These are phyloP conservation scores for Podaxis sp. DNA, from an alignment of 768 basidiomycete species.

Conservation along the genomic window DNA sequence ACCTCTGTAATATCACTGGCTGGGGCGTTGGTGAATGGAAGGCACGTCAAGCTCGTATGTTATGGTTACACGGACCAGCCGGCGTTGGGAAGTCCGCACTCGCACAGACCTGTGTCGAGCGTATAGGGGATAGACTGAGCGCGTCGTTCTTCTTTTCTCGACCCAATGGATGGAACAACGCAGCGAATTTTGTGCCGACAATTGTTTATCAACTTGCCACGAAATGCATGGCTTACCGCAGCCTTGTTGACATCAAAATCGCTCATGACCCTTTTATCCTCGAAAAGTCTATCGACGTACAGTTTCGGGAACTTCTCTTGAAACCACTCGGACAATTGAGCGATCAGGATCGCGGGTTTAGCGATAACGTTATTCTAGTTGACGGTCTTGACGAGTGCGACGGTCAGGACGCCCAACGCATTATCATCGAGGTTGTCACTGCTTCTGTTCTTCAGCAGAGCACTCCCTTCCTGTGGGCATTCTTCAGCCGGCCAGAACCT, in stretches of 20 bases:
- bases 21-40: background rate
- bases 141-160: background rate
- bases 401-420: constrained; percentile 9
- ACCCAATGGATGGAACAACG: background rate
- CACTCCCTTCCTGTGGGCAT: constrained; percentile 23
- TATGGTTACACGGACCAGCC: background rate
- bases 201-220: constrained; percentile 25
- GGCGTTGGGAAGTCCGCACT: constrained; percentile 1
- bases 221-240: background rate
- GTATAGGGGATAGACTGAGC: background rate
- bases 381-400: background rate
- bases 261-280: background rate
- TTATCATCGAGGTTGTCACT: constrained; percentile 17
- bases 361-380: background rate
- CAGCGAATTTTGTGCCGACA: constrained; percentile 17
- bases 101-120: background rate
- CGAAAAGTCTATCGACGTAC: background rate
- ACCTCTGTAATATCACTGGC: background rate
- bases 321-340: background rate
- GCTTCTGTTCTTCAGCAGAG: background rate
- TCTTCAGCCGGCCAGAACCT: constrained; percentile 27
- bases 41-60: background rate
- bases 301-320: background rate
- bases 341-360: background rate
- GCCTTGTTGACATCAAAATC: background rate